These are phyloP conservation scores for Osmanthus fragrans DNA, from an alignment of 257 asterid species.

Conservation along the genomic window DNA sequence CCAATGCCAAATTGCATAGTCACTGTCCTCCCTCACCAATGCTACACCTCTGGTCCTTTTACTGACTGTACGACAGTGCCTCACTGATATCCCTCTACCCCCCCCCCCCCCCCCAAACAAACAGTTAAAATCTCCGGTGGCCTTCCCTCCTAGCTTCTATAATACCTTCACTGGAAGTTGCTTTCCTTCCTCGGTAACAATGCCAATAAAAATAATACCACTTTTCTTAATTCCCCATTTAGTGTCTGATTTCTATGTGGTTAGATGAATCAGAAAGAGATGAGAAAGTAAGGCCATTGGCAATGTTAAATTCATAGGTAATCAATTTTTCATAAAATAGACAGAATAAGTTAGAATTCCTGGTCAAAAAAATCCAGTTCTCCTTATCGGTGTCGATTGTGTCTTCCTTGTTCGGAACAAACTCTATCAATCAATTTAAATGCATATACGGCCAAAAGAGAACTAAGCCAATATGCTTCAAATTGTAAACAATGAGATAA, in stretches of 20 bases:
- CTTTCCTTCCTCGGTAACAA: not conserved
- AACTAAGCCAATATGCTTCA: not conserved
- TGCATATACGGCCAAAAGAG: not conserved
- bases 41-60: not conserved
- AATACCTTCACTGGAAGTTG: not conserved
- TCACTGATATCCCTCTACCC: too few species aligned
- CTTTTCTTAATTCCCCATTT: not conserved
- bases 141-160: not conserved
- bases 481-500: not conserved
- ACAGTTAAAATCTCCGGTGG: not conserved
- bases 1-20: not conserved
- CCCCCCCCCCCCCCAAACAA: too few species aligned
- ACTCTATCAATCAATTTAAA: too few species aligned
- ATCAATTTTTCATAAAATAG: not conserved
- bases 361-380: not conserved
- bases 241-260: not conserved
- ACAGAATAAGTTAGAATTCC: not conserved
- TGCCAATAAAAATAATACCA: not conserved
- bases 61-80: not conserved
- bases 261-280: not conserved
- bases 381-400: not conserved
- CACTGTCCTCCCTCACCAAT: not conserved
- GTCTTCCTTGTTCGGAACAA: too few species aligned
- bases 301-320: not conserved
- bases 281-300: not conserved